Evolutionary conservation across 169 alveolate species (phyloP).

Genomic region (Perkinsus marinus): DNA sequence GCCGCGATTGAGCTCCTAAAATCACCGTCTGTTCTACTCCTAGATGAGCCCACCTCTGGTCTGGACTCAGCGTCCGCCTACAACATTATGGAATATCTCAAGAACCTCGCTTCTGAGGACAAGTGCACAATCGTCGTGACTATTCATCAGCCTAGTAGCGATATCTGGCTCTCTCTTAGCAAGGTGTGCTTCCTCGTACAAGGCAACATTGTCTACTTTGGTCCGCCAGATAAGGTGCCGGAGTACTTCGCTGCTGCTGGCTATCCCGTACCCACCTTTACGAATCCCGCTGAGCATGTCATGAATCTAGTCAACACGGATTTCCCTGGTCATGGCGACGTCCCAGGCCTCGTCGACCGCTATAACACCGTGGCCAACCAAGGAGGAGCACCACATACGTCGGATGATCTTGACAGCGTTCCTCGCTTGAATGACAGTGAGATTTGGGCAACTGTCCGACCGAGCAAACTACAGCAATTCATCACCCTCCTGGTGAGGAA

Average conservation of each 20-base stretch:
- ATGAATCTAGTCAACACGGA: background rate
- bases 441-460: background rate
- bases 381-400: no score
- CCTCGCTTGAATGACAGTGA: background rate
- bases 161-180: background rate
- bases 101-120: conserved; percentile 5
- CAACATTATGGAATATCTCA: conserved; percentile 12
- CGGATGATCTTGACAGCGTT: background rate
- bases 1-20: conserved; percentile 42
- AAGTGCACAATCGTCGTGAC: background rate
- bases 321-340: background rate
- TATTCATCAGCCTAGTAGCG: background rate
- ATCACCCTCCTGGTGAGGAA: background rate
- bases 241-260: background rate
- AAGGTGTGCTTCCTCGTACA: background rate
- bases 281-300: background rate
- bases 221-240: background rate
- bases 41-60: conserved; percentile 60
- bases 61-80: conserved; percentile 39
- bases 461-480: background rate
- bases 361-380: no score
- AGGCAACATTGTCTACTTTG: background rate
- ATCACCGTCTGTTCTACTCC: conserved; percentile 40
- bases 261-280: background rate
- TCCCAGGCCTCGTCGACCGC: background rate